Evolutionary conservation across 2,329 filamentous ascomycete genomes (phyloP).

Genomic region (Chaetomiaceae sp.): DNA sequence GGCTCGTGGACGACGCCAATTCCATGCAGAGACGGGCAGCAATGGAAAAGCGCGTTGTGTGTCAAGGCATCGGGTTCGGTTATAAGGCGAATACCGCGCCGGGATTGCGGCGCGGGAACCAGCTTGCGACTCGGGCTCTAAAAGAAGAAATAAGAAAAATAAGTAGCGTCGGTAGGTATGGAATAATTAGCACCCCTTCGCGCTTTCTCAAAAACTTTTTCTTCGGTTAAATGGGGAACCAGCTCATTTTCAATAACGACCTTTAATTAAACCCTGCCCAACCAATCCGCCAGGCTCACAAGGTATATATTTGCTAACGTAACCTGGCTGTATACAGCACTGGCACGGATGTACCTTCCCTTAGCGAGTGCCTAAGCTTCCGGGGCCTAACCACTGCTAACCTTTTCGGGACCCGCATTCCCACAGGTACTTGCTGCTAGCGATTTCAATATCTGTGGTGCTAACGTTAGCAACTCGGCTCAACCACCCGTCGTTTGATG

Average conservation of each 20-base stretch:
- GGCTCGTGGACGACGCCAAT: neutral
- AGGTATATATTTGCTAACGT: constrained; percentile 20
- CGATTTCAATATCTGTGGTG: no score
- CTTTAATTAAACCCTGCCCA: constrained; percentile 19
- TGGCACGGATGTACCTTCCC: no score
- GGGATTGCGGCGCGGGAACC: neutral
- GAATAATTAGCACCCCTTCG: constrained; percentile 7
- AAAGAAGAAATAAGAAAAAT: neutral
- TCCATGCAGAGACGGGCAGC: neutral
- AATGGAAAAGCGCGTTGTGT: no score
- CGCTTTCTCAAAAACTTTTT: constrained; percentile 13
- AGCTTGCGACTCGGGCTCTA: neutral
- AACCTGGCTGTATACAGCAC: no score
- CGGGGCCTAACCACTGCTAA: no score
- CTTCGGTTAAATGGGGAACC: constrained; percentile 21
- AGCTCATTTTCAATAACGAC: constrained; percentile 19
- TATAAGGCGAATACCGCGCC: neutral
- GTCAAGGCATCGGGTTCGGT: neutral
- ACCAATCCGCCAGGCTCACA: constrained; percentile 18
- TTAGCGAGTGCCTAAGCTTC: no score
- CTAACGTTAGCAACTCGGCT: no score
- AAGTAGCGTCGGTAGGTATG: constrained; percentile 8
- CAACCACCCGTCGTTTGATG: no score
- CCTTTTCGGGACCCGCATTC: constrained; percentile 2
- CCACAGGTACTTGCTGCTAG: neutral